Base-by-base conservation (phyloP, 768 basidiomycete species). In the Naganishia antarctica region DNA sequence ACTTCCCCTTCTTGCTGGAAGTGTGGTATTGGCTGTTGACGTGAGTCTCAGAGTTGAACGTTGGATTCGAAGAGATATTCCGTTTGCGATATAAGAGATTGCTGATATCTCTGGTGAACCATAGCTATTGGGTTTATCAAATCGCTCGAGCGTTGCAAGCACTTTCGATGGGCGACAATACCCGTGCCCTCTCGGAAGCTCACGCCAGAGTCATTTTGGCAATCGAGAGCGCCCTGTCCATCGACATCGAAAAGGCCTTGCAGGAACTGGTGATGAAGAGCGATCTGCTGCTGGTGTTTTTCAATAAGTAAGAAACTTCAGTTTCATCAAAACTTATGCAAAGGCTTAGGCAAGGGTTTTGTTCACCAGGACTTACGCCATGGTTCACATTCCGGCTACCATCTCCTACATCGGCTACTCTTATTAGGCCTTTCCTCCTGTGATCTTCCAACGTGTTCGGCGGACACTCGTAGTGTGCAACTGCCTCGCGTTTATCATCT, bases 11-110 rank as follows among this genome's bases (percentile, higher is more conserved):
- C 65, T 61, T 73, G 58, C 37, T 73, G 68, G 72, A 73, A 28
- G 70, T 73, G 13, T 73, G 72, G 72, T 73, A 73, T 49, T 73
- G 72, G 72, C 60, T 73, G 25, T 60, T 73, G 31, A 73, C 72
- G 72, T 73, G 61, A 66, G 71, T 66, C 2, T 23, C n/a, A 9
- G 48, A 43, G 37, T 34, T 44, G 37, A 18, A 6, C 32, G 48
- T 25, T 4, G 32, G 21, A 11, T 26, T 58, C 7, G 57, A 9
- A 18, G 37, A 18, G 34, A 2, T 2, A 16, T 4, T 1, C 4
- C 8, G 45, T 23, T 15, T 44, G 13, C 57, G 45, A 47, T 26
- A 15, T 25, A 34, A 21, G 12, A 6, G 15, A 26, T 31, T 32
- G 26, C 16, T 32, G 16, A 34, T 40, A 4, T 34, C 12, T 57